phyloP scores from a whole-genome alignment of 2,329 filamentous ascomycete species.

The Drechslerella dactyloides region DNA sequence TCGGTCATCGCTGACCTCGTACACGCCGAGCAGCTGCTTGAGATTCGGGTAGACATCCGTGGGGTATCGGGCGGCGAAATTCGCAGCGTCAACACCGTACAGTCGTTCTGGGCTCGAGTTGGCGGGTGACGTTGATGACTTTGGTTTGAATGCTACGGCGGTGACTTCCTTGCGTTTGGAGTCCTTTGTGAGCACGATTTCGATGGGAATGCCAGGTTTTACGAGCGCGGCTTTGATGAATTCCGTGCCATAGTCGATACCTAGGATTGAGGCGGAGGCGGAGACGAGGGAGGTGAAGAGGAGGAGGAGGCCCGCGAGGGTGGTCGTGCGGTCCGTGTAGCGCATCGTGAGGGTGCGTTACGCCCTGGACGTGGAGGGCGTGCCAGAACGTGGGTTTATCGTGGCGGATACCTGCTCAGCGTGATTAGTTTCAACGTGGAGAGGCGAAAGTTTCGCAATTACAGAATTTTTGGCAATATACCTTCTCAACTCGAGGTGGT shows the following conservation, averaged over 20 bases:
- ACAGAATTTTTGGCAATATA: too few species aligned
- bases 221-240: constrained; percentile 96
- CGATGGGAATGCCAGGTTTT: constrained; percentile 94
- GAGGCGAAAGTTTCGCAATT: constrained; percentile 4
- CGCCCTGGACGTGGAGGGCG: too few species aligned
- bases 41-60: constrained; percentile 94
- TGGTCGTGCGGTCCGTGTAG: constrained; percentile 56
- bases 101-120: constrained; percentile 81
- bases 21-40: constrained; percentile 84
- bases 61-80: constrained; percentile 84
- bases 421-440: neutral
- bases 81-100: constrained; percentile 90
- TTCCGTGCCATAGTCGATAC: constrained; percentile 92
- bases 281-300: constrained; percentile 66
- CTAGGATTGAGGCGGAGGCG: constrained; percentile 78
- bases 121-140: constrained; percentile 65
- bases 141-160: constrained; percentile 89
- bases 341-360: constrained; percentile 50
- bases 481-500: too few species aligned
- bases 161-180: constrained; percentile 94
- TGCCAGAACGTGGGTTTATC: constrained; percentile 28
- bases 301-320: constrained; percentile 64
- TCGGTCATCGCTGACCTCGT: constrained; percentile 63
- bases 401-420: neutral
- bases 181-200: constrained; percentile 97